Conservation (phyloP, 768 basidiomycete genomes). For the Termitomyces titanicus region DNA sequence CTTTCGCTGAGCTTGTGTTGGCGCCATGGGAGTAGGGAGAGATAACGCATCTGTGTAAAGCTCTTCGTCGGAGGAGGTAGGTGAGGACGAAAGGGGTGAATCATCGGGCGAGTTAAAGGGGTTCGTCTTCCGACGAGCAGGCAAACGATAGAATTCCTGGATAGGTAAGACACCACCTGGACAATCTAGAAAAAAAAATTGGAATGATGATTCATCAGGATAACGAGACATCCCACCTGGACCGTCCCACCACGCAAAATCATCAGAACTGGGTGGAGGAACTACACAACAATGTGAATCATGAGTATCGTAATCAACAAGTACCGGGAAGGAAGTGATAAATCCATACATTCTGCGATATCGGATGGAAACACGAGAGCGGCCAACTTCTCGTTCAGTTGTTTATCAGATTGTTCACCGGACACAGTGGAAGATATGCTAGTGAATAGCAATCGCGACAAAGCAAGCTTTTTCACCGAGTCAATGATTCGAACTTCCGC, state of each 20-base stretch:
- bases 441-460: conserved; percentile 68
- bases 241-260: conserved; percentile 74
- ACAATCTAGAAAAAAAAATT: conserved; percentile 36
- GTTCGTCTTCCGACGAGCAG: conserved; percentile 39
- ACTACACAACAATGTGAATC: conserved; percentile 38
- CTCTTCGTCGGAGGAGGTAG: conserved; percentile 84
- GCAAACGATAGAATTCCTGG: conserved; percentile 32
- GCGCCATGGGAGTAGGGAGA: conserved; percentile 68
- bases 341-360: conserved; percentile 39
- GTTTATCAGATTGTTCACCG: conserved; percentile 47
- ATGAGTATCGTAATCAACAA: background rate
- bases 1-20: conserved; percentile 43
- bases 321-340: background rate
- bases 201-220: background rate
- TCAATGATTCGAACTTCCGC: conserved; percentile 80
- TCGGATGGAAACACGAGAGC: conserved; percentile 47
- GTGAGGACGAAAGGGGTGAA: conserved; percentile 68
- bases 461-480: conserved; percentile 60
- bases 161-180: conserved; percentile 54
- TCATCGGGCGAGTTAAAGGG: conserved; percentile 72
- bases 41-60: conserved; percentile 70
- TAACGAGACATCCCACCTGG: conserved; percentile 44
- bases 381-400: conserved; percentile 68
- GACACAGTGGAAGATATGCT: conserved; percentile 52
- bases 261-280: conserved; percentile 82